Conservation (phyloP, 208 protist genomes). For the Wallacemonas sp. region DNA sequence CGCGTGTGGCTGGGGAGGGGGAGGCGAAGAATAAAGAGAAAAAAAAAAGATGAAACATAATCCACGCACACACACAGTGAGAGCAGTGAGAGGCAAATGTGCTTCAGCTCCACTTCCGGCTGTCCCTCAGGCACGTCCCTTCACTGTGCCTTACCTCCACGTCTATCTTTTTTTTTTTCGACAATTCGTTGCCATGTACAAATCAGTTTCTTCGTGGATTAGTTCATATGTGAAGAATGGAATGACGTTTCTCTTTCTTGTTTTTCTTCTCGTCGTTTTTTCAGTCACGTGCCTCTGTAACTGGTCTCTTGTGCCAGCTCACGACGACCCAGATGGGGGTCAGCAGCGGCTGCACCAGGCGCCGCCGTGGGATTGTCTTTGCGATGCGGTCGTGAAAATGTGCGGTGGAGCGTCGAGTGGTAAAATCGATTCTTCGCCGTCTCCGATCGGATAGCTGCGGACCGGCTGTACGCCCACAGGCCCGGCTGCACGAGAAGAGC, state of each 20-base stretch:
- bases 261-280: too few species aligned
- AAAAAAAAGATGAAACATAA: too few species aligned
- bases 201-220: too few species aligned
- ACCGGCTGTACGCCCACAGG: conserved; percentile 54
- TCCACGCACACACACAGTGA: too few species aligned
- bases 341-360: conserved; percentile 28
- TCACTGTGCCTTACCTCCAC: too few species aligned
- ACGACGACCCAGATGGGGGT: conserved; percentile 29
- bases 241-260: background rate
- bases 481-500: conserved; percentile 64
- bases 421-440: conserved; percentile 17
- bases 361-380: conserved; percentile 68
- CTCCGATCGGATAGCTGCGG: conserved; percentile 20
- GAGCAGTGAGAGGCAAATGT: too few species aligned
- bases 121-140: too few species aligned
- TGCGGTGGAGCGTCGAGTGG: conserved; percentile 30
- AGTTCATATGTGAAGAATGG: too few species aligned
- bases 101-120: too few species aligned
- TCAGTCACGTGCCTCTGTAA: conserved; percentile 51
- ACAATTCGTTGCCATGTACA: background rate
- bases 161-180: background rate
- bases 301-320: conserved; percentile 42
- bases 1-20: too few species aligned
- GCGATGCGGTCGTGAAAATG: conserved; percentile 64
- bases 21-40: too few species aligned